Evolutionary conservation across 2,329 filamentous ascomycete species (phyloP), one percentile per base, ranked within the genome.

Genomic region (Neonectria punicea): DNA sequence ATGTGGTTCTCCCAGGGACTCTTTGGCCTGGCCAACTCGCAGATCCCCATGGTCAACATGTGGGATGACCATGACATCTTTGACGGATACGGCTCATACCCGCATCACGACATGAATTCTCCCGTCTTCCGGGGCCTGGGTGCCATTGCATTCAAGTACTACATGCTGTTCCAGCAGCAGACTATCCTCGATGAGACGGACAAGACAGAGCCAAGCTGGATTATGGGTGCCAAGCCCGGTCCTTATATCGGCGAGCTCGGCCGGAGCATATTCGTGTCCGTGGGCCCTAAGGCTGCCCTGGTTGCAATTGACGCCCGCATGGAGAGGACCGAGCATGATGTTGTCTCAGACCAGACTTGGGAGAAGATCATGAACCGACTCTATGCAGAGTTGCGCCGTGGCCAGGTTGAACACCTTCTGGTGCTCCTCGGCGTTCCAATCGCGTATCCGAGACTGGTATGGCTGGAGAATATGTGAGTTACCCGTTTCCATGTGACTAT

Each of bases 1-100:
- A 92, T 90, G 86, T 99, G 96, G 94, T 99, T 98, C 79, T 98
- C 94, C 0, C 94, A 97, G 74, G 96, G 97, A 0, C 82, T 98
- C 5, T 99, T 98, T 75, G 89, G 92, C n/a, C 87, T 99, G 76
- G 96, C 95, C 5, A 94, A 91, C 72, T 92, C 92, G 2, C 95
- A 98, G 77, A 98, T 99, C 50, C 94, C 96, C 9, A 98, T 98
- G 94, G 89, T 99, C 73, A 99, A 99, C 77, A 94, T 99, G 78
- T 98, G 92, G 85, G 95, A 98, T 78, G 96, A 98, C 73, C 96
- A 98, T 76, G 93, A 96, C 71, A 92, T 94, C 71, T 94, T 94
- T 68, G 92, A 94, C 79, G 96, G 97, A 1, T 99, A 91, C 76
- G 96, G 96, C 7, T 97, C 94, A 0, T 99, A 98, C 77, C 90